phyloP scores from a whole-genome alignment of 495 filamentous ascomycete species.

The Clavariopsis aquatica region DNA sequence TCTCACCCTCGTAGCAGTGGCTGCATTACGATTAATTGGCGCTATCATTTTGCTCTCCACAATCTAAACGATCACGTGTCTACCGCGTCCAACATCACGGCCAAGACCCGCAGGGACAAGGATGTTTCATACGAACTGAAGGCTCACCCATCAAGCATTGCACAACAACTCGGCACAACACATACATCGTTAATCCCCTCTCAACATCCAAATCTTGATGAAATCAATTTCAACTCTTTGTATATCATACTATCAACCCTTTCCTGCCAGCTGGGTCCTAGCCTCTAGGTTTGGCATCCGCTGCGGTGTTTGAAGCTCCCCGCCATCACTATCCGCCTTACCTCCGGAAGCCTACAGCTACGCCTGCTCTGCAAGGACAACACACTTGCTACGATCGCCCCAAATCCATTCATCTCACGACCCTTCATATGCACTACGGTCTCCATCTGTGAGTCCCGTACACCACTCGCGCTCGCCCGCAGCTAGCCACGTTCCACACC shows the following conservation, averaged over 20 bases:
- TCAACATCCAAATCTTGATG: neutral
- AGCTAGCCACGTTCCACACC: neutral
- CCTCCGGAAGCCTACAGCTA: neutral
- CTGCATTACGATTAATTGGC: too few species aligned
- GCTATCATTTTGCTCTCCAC: too few species aligned
- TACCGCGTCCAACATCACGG: neutral
- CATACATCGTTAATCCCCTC: neutral
- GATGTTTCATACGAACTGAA: neutral
- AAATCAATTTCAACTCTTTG: too few species aligned
- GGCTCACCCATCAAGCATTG: neutral
- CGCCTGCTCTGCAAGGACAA: neutral
- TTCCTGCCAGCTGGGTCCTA: too few species aligned
- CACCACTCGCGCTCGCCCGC: neutral
- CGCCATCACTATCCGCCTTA: neutral
- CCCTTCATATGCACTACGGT: neutral
- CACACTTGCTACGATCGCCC: neutral
- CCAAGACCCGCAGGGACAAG: neutral
- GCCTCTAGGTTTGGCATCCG: neutral
- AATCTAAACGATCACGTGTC: neutral
- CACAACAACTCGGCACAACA: neutral
- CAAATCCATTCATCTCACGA: slow-evolving; percentile 6
- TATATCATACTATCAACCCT: too few species aligned
- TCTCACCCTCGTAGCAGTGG: too few species aligned
- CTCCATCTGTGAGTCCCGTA: neutral
- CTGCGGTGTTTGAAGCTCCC: neutral